Conservation (phyloP, 495 filamentous ascomycete species). For the Massariosphaeria phaeospora region DNA sequence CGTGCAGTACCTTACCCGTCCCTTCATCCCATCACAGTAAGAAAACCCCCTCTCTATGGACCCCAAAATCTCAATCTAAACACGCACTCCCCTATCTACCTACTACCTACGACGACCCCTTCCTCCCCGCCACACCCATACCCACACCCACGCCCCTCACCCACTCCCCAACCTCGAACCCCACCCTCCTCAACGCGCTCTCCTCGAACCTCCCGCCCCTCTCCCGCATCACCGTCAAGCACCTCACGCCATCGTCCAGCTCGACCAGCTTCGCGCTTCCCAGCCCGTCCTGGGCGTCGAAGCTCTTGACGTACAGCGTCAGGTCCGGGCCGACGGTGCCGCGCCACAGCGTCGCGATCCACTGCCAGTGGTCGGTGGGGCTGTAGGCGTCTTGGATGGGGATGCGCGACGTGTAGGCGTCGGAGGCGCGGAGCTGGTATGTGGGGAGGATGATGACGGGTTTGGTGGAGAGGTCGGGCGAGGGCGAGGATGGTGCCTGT, state of each 20-base stretch:
- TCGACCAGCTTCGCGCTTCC: slow-evolving; percentile 51
- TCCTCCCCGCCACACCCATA: too few relatives aligned
- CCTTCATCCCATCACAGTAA: too few relatives aligned
- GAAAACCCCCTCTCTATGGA: too few relatives aligned
- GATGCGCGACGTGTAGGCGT: slow-evolving; percentile 64
- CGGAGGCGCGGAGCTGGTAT: slow-evolving; percentile 71
- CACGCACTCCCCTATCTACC: background rate
- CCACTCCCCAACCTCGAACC: slow-evolving; percentile 81
- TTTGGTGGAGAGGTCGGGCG: slow-evolving; percentile 1
- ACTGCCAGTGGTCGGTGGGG: slow-evolving; percentile 92
- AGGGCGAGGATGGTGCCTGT: too few relatives aligned
- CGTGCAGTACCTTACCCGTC: too few relatives aligned
- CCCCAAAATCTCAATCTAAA: background rate
- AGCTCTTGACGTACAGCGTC: slow-evolving; percentile 61
- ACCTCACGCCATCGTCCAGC: slow-evolving; percentile 49
- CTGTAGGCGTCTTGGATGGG: slow-evolving; percentile 73
- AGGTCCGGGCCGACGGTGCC: slow-evolving; percentile 81
- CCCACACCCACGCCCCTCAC: slow-evolving; percentile 46
- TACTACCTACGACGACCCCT: too few relatives aligned
- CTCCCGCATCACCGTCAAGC: slow-evolving; percentile 54
- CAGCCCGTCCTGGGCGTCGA: slow-evolving; percentile 27
- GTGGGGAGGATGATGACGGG: slow-evolving; percentile 72
- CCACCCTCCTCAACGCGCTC: slow-evolving; percentile 62
- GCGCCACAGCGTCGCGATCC: slow-evolving; percentile 93
- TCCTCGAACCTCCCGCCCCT: slow-evolving; percentile 51